Evolutionary conservation across 2,329 filamentous ascomycete species (phyloP).

Genomic region (Reticulascus tulasneorum): DNA sequence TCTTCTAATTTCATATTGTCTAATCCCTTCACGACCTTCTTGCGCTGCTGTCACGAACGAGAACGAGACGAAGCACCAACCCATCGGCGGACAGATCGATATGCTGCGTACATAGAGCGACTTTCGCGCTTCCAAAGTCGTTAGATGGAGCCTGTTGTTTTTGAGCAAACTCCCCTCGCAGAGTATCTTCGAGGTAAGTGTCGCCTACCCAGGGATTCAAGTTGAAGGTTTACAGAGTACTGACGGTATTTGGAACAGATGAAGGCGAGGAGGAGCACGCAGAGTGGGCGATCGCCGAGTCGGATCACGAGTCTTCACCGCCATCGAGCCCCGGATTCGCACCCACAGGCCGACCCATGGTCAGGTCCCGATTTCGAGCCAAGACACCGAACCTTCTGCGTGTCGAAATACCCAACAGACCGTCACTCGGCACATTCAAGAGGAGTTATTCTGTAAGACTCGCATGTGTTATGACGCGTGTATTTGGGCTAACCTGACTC

Average conservation of each 20-base stretch:
- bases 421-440: constrained; percentile 40
- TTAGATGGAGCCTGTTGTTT: constrained; percentile 80
- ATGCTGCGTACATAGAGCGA: constrained; percentile 12
- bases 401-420: constrained; percentile 35
- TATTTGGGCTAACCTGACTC: background rate
- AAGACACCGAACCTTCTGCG: constrained; percentile 41
- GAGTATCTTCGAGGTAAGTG: constrained; percentile 80
- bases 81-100: constrained; percentile 12
- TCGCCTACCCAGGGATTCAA: constrained; percentile 1
- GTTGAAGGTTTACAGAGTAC: constrained; percentile 9
- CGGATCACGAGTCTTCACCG: constrained; percentile 38
- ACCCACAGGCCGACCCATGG: constrained; percentile 50
- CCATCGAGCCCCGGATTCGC: constrained; percentile 51
- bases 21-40: no score
- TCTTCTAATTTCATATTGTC: no score
- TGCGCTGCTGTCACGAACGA: no score
- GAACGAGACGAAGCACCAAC: no score
- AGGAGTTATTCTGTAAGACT: constrained; percentile 48
- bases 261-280: constrained; percentile 46
- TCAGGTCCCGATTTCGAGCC: constrained; percentile 50
- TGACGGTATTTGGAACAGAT: constrained; percentile 27
- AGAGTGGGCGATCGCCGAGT: constrained; percentile 42
- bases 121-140: constrained; percentile 10
- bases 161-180: constrained; percentile 82
- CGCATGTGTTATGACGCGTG: no score